Conservation (phyloP, 495 filamentous ascomycete species). For the Amorphotheca resinae region DNA sequence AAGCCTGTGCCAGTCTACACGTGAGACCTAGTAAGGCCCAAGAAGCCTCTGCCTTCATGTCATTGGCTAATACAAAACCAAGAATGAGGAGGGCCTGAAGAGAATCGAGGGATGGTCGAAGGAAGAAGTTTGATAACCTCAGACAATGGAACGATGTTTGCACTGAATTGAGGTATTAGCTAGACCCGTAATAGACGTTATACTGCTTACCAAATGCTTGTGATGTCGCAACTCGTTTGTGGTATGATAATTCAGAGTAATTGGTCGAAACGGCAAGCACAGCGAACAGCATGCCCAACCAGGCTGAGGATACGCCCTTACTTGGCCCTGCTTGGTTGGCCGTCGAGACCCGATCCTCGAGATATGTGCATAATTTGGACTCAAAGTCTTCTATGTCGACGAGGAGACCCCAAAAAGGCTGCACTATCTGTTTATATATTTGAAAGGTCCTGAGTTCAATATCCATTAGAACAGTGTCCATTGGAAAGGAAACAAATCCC, state of each 20-base stretch:
- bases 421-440: slow-evolving; percentile 64
- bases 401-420: slow-evolving; percentile 70
- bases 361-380: slow-evolving; percentile 49
- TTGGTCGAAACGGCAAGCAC: slow-evolving; percentile 74
- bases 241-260: slow-evolving; percentile 55
- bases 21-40: slow-evolving; percentile 44
- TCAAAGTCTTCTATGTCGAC: slow-evolving; percentile 57
- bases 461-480: not conserved
- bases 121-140: slow-evolving; percentile 38
- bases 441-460: slow-evolving; percentile 54
- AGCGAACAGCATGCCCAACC: slow-evolving; percentile 65
- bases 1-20: slow-evolving; percentile 40
- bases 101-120: slow-evolving; percentile 42
- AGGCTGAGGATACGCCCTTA: slow-evolving; percentile 48
- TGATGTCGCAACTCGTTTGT: slow-evolving; percentile 37
- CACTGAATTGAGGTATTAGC: slow-evolving; percentile 25
- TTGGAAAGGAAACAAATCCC: no score
- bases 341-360: slow-evolving; percentile 46
- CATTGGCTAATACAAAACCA: slow-evolving; percentile 41
- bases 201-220: slow-evolving; percentile 22
- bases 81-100: slow-evolving; percentile 42
- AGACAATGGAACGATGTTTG: slow-evolving; percentile 46
- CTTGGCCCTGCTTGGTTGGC: slow-evolving; percentile 26
- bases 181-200: not conserved
- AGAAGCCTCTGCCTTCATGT: slow-evolving; percentile 47